Percentiles rank a stretch among this genome's conserved stretches.
Conservation (phyloP, 2,329 filamentous ascomycete species). For the Aspergillus phoenicis region DNA sequence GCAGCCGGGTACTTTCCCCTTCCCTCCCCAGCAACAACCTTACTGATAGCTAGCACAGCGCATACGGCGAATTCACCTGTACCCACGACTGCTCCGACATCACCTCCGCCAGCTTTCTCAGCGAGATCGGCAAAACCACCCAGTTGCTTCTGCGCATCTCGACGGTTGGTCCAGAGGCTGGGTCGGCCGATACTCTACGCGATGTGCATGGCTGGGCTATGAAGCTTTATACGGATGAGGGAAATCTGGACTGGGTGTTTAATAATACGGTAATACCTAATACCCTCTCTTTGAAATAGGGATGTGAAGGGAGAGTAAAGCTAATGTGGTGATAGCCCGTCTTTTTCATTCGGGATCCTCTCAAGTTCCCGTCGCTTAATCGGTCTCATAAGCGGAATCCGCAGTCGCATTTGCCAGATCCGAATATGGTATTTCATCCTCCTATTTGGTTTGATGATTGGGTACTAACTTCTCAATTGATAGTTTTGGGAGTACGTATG, state of each 20-base stretch:
- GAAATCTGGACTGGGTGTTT: background rate
- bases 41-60: background rate
- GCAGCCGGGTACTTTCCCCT: background rate
- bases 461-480: background rate
- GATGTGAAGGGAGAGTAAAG: too few species aligned
- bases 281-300: too few species aligned
- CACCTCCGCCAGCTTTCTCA: background rate
- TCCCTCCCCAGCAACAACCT: background rate
- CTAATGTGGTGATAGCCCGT: constrained; percentile 11
- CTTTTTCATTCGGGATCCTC: constrained; percentile 9
- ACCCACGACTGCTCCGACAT: background rate
- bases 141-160: background rate
- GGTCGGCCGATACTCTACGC: background rate
- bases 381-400: constrained; percentile 5
- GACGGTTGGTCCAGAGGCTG: background rate
- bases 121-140: background rate
- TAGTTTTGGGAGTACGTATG: constrained; percentile 8
- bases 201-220: constrained; percentile 2
- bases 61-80: background rate
- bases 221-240: background rate
- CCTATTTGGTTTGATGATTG: too few species aligned
- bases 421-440: background rate
- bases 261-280: background rate
- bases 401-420: background rate
- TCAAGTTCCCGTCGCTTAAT: constrained; percentile 11